A percentile compares a stretch with the other conserved stretches of the same genome.
phyloP scores from a whole-genome alignment of 495 filamentous ascomycete genomes.

The Penicillium riverlandense region DNA sequence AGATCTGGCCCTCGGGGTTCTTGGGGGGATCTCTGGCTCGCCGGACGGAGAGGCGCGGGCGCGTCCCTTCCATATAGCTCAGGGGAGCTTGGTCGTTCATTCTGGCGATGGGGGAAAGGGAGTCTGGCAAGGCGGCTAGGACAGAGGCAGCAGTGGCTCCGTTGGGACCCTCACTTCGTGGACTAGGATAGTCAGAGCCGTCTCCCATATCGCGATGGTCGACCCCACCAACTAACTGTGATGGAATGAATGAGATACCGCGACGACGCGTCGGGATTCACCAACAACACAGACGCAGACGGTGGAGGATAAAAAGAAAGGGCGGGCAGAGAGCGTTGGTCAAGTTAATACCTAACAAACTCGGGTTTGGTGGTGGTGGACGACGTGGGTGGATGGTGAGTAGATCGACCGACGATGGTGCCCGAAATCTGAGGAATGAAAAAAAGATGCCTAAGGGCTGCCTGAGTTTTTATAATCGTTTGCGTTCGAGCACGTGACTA shows the following conservation, averaged over 20 bases:
- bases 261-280: conserved; percentile 16
- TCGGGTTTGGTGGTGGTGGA: too few relatives aligned
- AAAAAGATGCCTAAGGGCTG: too few relatives aligned
- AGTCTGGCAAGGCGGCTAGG: conserved; percentile 33
- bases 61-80: conserved; percentile 33
- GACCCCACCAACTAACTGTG: conserved; percentile 27
- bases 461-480: conserved; percentile 7
- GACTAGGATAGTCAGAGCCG: conserved; percentile 46
- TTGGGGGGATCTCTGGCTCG: conserved; percentile 50
- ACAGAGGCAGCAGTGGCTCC: conserved; percentile 30
- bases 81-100: conserved; percentile 35
- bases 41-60: conserved; percentile 39
- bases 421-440: conserved; percentile 2
- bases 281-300: conserved; percentile 1
- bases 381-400: too few relatives aligned
- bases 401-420: not conserved
- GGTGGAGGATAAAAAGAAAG: not conserved
- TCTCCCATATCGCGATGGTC: conserved; percentile 36
- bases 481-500: not conserved
- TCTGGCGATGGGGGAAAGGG: conserved; percentile 28
- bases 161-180: conserved; percentile 41
- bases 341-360: not conserved
- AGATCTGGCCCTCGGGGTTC: conserved; percentile 62
- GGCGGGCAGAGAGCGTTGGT: not conserved
- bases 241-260: conserved; percentile 17